Base-by-base conservation (phyloP, 2,329 filamentous ascomycete genomes). In the Xylaria hypoxylon region DNA sequence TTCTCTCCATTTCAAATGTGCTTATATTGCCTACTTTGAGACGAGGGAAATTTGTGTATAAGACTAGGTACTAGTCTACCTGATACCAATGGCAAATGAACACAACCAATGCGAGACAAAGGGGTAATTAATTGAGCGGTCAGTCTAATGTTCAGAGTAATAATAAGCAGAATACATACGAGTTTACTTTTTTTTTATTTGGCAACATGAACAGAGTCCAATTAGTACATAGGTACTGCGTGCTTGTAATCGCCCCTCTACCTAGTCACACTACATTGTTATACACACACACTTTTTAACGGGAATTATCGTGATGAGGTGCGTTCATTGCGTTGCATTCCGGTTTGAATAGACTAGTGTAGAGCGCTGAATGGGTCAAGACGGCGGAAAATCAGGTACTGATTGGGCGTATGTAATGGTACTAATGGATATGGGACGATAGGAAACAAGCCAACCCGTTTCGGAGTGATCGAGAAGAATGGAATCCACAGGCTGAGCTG, bases 301-400 rank as follows among this genome's bases (percentile, higher is more conserved):
- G 45, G 57, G 40, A 35, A 51, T 24, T 15, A 26, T 31, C 35
- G 38, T 50, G 44, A 50, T 62, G 45, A 50, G 44, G 45, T 61
- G 24, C 52, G 33, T 62, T 50, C 48, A 59, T 44, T 59, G 61
- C 26, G 64, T 63, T 47, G 56, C 64, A 63, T 67, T 67, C 59
- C 64, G 64, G 64, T 17, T 50, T 11, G 40, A 59, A 50, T 63
- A 51, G 42, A 62, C 51, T 31, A 52, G 53, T 51, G 58, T 31
- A 52, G 53, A 51, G 58, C 52, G 45, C 57, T 48, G 55, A 60
- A 67, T 63, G 59, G 60, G 42, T 62, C 40, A 47, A 26, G 38
- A 44, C 10, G 44, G 42, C 57, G 35, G 19, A 53, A 44, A 62
- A 59, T 59, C 57, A 53, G 63, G 59, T 64, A 62, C 59, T 47